Percentiles rank a stretch among this genome's conserved stretches.
These are phyloP conservation scores for Suillus subluteus DNA, from an alignment of 768 basidiomycete genomes.

Conservation along the genomic window DNA sequence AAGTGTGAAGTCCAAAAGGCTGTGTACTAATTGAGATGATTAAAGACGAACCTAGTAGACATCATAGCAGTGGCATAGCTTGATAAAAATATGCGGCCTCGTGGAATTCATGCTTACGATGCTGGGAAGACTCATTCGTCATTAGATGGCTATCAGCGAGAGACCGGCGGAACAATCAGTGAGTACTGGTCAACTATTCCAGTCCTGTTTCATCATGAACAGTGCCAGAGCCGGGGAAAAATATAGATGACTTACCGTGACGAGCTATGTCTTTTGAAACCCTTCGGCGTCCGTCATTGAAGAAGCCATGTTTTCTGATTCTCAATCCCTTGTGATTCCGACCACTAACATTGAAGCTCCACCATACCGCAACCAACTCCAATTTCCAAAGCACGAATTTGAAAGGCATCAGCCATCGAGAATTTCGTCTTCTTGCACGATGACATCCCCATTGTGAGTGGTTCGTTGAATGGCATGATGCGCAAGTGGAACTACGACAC, in stretches of 20 bases:
- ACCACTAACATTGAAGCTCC: neutral
- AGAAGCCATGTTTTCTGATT: neutral
- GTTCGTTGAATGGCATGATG: neutral
- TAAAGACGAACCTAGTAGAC: too few species aligned
- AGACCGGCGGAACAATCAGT: too few species aligned
- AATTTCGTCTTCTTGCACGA: neutral
- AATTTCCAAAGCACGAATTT: neutral
- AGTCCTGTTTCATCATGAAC: neutral
- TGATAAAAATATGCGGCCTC: too few species aligned
- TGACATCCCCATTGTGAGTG: neutral
- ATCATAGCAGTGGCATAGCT: too few species aligned
- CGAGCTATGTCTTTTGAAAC: neutral
- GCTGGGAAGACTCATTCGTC: too few species aligned
- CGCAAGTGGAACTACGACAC: neutral
- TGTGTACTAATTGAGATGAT: too few species aligned
- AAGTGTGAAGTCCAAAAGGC: too few species aligned
- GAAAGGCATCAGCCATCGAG: neutral
- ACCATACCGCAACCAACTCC: neutral
- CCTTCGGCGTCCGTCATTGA: neutral
- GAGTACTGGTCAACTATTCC: neutral
- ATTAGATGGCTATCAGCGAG: too few species aligned
- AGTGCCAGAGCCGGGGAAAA: neutral
- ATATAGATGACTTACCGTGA: neutral
- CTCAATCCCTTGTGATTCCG: neutral
- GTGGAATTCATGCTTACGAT: too few species aligned